phyloP scores from a whole-genome alignment of 495 filamentous ascomycete genomes.

The Neurospora cerealis region DNA sequence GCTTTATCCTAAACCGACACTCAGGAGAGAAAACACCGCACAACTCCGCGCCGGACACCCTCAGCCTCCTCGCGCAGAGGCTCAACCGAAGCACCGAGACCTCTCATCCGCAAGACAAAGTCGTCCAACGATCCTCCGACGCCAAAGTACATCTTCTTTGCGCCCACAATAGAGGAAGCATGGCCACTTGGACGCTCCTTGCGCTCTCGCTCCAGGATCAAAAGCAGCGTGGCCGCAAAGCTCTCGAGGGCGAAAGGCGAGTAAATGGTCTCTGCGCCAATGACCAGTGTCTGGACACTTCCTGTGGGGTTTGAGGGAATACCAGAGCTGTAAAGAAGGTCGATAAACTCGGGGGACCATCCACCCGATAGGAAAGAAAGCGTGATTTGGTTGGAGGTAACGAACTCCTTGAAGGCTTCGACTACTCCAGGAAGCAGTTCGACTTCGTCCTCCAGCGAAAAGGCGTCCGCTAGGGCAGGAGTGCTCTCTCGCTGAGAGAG shows the following conservation, averaged over 20 bases:
- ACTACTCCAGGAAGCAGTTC: constrained; percentile 60
- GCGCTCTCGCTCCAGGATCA: constrained; percentile 47
- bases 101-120: constrained; percentile 56
- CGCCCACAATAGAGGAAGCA: constrained; percentile 67
- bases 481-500: constrained; percentile 23
- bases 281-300: constrained; percentile 39
- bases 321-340: constrained; percentile 35
- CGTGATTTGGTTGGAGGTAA: constrained; percentile 45
- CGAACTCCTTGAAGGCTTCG: constrained; percentile 47
- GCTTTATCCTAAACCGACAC: background rate
- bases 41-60: constrained; percentile 47
- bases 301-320: constrained; percentile 8
- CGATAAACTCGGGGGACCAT: constrained; percentile 64
- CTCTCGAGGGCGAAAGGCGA: constrained; percentile 60
- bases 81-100: constrained; percentile 43
- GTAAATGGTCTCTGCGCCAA: constrained; percentile 95
- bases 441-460: constrained; percentile 54
- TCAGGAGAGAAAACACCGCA: constrained; percentile 31
- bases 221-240: constrained; percentile 66
- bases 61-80: constrained; percentile 53
- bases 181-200: constrained; percentile 22
- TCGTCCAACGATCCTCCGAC: constrained; percentile 90
- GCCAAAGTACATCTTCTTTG: constrained; percentile 93
- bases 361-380: constrained; percentile 73
- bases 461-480: constrained; percentile 26